A percentile compares a stretch with the other conserved stretches of the same genome.
phyloP scores from a whole-genome alignment of 2,329 filamentous ascomycete species.

The Fusarium verrucosum region DNA sequence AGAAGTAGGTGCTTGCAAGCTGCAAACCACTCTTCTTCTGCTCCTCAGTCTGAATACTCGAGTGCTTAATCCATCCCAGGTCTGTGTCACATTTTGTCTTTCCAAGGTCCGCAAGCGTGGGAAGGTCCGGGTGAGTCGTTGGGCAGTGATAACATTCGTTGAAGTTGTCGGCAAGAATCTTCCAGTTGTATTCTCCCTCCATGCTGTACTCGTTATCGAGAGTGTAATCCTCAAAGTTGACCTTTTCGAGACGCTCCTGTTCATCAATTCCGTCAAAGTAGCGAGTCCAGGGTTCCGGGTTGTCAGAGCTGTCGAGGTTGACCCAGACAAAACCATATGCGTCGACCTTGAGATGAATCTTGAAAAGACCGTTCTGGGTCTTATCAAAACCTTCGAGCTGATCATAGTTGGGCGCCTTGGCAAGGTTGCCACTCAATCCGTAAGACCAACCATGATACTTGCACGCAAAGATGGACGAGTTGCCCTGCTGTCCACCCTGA shows the following conservation, averaged over 20 bases:
- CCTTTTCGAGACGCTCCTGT: slow-evolving; percentile 51
- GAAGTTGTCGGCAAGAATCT: slow-evolving; percentile 69
- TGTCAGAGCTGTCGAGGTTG: slow-evolving; percentile 60
- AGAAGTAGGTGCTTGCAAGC: slow-evolving; percentile 31
- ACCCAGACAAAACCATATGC: slow-evolving; percentile 65
- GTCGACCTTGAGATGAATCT: slow-evolving; percentile 63
- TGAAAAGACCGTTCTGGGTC: slow-evolving; percentile 63
- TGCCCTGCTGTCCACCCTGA: slow-evolving; percentile 54
- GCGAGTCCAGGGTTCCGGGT: slow-evolving; percentile 60
- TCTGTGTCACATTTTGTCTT: slow-evolving; percentile 27
- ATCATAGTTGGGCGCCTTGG: slow-evolving; percentile 66
- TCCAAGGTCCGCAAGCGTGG: slow-evolving; percentile 27
- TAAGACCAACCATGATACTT: slow-evolving; percentile 72
- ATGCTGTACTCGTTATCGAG: slow-evolving; percentile 66
- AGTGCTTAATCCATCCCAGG: slow-evolving; percentile 26
- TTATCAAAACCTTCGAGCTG: slow-evolving; percentile 64
- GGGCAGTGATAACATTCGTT: slow-evolving; percentile 57
- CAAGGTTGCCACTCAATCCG: slow-evolving; percentile 63
- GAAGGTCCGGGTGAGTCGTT: slow-evolving; percentile 28
- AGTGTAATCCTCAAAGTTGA: slow-evolving; percentile 57
- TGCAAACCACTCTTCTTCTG: slow-evolving; percentile 27
- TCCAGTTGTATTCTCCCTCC: slow-evolving; percentile 67
- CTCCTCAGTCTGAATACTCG: slow-evolving; percentile 19
- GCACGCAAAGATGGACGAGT: slow-evolving; percentile 63
- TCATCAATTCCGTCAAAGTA: slow-evolving; percentile 59